Conservation (phyloP, 2,329 filamentous ascomycete genomes). For the Fusarium mundagurra region DNA sequence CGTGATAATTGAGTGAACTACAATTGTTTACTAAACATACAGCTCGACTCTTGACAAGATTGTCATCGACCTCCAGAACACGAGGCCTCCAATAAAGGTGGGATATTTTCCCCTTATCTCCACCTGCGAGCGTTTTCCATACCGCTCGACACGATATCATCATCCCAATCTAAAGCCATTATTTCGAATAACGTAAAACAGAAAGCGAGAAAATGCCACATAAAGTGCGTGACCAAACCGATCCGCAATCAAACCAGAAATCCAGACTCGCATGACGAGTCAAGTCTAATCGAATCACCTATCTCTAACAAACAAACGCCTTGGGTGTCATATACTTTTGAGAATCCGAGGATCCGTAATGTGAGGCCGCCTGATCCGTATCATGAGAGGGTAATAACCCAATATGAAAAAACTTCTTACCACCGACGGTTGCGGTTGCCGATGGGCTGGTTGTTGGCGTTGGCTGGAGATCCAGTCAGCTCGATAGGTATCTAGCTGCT, state of each 20-base stretch:
- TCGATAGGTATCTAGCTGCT: constrained; percentile 45
- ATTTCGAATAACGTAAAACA: constrained; percentile 37
- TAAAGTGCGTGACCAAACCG: constrained; percentile 35
- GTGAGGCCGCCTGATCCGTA: constrained; percentile 24
- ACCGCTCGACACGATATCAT: constrained; percentile 27
- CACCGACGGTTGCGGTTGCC: constrained; percentile 62
- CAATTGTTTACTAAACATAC: constrained; percentile 30
- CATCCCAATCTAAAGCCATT: constrained; percentile 46
- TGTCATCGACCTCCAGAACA: constrained; percentile 27
- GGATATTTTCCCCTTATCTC: constrained; percentile 5
- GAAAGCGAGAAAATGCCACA: constrained; percentile 26
- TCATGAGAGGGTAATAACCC: constrained; percentile 20
- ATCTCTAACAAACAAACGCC: constrained; percentile 46
- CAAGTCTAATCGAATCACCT: constrained; percentile 44
- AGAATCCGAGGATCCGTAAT: constrained; percentile 25
- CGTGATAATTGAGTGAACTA: constrained; percentile 24
- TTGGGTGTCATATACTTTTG: constrained; percentile 44
- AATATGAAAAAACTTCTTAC: constrained; percentile 49
- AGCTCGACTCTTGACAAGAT: constrained; percentile 19
- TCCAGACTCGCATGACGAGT: constrained; percentile 40
- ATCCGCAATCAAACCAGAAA: constrained; percentile 39
- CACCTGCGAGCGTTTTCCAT: constrained; percentile 30
- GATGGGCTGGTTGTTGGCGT: constrained; percentile 62
- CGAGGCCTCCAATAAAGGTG: constrained; percentile 21
- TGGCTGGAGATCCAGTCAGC: constrained; percentile 53